phyloP scores from a whole-genome alignment of 768 basidiomycete genomes.

The Coprinopsis cinerea region DNA sequence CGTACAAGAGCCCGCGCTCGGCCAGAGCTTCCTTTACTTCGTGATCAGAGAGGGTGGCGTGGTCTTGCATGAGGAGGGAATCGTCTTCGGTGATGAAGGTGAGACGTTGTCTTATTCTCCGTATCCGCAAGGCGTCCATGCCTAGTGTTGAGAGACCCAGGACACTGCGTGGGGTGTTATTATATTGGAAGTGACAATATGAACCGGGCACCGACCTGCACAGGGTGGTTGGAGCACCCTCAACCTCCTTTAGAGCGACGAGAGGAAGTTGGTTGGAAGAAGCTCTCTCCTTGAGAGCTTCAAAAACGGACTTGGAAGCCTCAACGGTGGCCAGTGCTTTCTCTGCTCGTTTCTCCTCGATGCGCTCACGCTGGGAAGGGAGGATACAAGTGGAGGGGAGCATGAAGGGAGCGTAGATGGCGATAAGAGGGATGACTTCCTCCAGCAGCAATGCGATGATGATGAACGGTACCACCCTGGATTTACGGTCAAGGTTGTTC shows the following conservation, averaged over 20 bases:
- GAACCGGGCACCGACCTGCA: slow-evolving; percentile 46
- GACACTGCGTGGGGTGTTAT: slow-evolving; percentile 21
- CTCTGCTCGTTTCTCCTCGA: slow-evolving; percentile 45
- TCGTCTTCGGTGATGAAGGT: slow-evolving; percentile 58
- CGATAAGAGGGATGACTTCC: slow-evolving; percentile 78
- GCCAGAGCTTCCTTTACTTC: slow-evolving; percentile 62
- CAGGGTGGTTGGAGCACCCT: slow-evolving; percentile 35
- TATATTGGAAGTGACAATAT: background rate
- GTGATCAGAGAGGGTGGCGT: slow-evolving; percentile 37
- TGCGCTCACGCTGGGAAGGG: slow-evolving; percentile 69
- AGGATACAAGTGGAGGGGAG: slow-evolving; percentile 85
- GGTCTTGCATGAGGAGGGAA: slow-evolving; percentile 48
- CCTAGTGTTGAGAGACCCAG: slow-evolving; percentile 42
- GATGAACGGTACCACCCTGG: slow-evolving; percentile 74
- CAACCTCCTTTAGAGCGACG: slow-evolving; percentile 19
- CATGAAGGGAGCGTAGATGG: slow-evolving; percentile 78
- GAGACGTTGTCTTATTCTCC: slow-evolving; percentile 37
- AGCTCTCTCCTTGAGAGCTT: slow-evolving; percentile 25
- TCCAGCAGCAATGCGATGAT: slow-evolving; percentile 70
- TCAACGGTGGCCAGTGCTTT: slow-evolving; percentile 38
- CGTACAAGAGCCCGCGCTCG: slow-evolving; percentile 72
- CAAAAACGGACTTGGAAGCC: slow-evolving; percentile 31
- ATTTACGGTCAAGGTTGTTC: background rate
- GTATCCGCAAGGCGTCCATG: slow-evolving; percentile 33
- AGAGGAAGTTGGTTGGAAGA: slow-evolving; percentile 31